Conservation (phyloP, 1,284 basidiomycete genomes). For the Microbotryum intermedium region DNA sequence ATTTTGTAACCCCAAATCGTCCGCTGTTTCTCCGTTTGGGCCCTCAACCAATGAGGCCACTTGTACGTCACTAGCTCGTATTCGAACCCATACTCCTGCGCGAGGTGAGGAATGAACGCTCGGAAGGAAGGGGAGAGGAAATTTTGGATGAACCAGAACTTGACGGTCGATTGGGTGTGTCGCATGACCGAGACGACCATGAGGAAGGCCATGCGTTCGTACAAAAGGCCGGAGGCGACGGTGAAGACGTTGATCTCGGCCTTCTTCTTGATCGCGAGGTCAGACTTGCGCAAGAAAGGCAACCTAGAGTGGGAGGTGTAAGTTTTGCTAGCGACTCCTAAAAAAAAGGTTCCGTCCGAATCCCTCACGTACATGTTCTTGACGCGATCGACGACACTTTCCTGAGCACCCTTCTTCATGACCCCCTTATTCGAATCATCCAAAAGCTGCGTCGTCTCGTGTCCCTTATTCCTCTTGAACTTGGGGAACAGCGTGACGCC, state of each 20-base stretch:
- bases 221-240: slow-evolving; percentile 88
- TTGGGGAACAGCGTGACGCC: slow-evolving; percentile 81
- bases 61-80: slow-evolving; percentile 98
- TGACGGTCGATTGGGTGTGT: slow-evolving; percentile 86
- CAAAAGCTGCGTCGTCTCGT: slow-evolving; percentile 73
- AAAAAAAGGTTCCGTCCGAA: not conserved
- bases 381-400: slow-evolving; percentile 7
- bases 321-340: not conserved
- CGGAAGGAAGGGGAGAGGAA: slow-evolving; percentile 97
- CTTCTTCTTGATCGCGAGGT: slow-evolving; percentile 42
- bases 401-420: not conserved
- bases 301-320: slow-evolving; percentile 2
- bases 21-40: slow-evolving; percentile 92
- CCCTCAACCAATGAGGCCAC: slow-evolving; percentile 96
- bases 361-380: slow-evolving; percentile 21
- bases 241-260: slow-evolving; percentile 99
- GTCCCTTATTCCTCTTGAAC: slow-evolving; percentile 60
- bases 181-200: slow-evolving; percentile 94
- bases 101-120: slow-evolving; percentile 36
- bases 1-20: slow-evolving; percentile 98
- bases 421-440: slow-evolving; percentile 39
- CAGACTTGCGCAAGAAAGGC: slow-evolving; percentile 17
- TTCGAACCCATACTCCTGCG: slow-evolving; percentile 72
- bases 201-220: slow-evolving; percentile 96
- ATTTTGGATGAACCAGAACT: slow-evolving; percentile 99